These are phyloP conservation scores for Coemansia sp. DNA, from an alignment of 192 early-diverging fungal genomes.

Conservation along the genomic window DNA sequence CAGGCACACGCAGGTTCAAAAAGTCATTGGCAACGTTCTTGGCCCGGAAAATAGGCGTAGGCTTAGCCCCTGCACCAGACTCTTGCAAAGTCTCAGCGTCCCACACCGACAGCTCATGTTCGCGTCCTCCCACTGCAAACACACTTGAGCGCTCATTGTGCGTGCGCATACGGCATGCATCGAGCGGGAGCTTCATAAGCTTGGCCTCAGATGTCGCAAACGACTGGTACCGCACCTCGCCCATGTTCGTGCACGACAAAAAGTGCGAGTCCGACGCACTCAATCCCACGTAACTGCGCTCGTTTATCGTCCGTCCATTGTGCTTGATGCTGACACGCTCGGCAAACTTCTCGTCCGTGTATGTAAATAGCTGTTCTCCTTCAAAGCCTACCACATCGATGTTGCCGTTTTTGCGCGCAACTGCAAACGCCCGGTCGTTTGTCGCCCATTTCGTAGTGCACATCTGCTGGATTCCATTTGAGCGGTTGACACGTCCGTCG, in stretches of 20 bases:
- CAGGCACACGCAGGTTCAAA: slow-evolving; percentile 78
- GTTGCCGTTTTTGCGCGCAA: slow-evolving; percentile 34
- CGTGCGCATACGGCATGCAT: slow-evolving; percentile 68
- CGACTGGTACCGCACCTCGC: slow-evolving; percentile 41
- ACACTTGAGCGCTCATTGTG: slow-evolving; percentile 64
- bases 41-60: slow-evolving; percentile 68
- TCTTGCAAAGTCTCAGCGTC: slow-evolving; percentile 20
- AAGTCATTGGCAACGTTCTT: slow-evolving; percentile 84
- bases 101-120: slow-evolving; percentile 82
- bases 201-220: slow-evolving; percentile 8
- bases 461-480: slow-evolving; percentile 37
- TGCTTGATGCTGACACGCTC: slow-evolving; percentile 17
- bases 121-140: slow-evolving; percentile 83
- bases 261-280: slow-evolving; percentile 18
- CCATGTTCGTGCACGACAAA: slow-evolving; percentile 43
- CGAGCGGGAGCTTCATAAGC: slow-evolving; percentile 43
- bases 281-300: slow-evolving; percentile 27
- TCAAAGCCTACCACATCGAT: slow-evolving; percentile 25
- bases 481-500: slow-evolving; percentile 29
- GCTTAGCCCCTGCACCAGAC: slow-evolving; percentile 20
- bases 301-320: slow-evolving; percentile 27
- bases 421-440: slow-evolving; percentile 18
- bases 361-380: slow-evolving; percentile 19
- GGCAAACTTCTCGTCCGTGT: slow-evolving; percentile 22
- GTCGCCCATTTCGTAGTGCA: slow-evolving; percentile 2